Conservation (phyloP, 805 yeast genomes). For the Candida sakaeoensis region DNA sequence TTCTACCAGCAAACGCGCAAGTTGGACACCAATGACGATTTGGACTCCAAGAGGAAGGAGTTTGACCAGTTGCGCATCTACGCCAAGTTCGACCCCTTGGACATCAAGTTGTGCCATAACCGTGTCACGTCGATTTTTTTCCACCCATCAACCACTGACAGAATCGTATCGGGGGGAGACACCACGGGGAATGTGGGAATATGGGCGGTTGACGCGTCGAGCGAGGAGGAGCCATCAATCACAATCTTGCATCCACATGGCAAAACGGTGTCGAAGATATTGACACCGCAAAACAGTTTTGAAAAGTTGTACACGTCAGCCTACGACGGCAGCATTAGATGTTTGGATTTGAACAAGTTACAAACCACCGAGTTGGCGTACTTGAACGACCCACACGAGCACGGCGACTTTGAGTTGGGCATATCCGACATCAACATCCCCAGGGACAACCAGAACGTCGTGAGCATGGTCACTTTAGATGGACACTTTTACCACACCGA, state of each 20-base stretch:
- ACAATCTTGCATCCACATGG: constrained; percentile 73
- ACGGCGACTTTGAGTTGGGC: constrained; percentile 44
- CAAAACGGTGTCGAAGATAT: constrained; percentile 63
- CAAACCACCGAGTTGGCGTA: constrained; percentile 49
- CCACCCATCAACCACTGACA: constrained; percentile 67
- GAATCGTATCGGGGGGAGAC: constrained; percentile 82
- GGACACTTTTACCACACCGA: constrained; percentile 83
- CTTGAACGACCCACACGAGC: constrained; percentile 49
- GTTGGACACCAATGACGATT: constrained; percentile 32
- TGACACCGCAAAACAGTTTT: constrained; percentile 47
- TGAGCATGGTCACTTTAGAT: constrained; percentile 71
- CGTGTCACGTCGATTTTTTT: constrained; percentile 71
- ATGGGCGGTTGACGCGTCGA: constrained; percentile 66
- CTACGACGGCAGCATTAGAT: constrained; percentile 84
- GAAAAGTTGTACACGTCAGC: constrained; percentile 64
- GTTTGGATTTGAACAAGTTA: constrained; percentile 61
- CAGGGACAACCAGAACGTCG: constrained; percentile 44
- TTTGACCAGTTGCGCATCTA: constrained; percentile 50
- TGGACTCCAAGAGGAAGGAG: constrained; percentile 49
- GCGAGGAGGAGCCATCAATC: constrained; percentile 46
- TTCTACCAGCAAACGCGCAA: constrained; percentile 52
- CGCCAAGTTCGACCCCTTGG: constrained; percentile 60
- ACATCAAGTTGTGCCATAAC: constrained; percentile 64
- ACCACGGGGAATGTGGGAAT: constrained; percentile 82
- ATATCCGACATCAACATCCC: constrained; percentile 61